Percentiles rank a stretch among this genome's conserved stretches.
These are phyloP conservation scores for Saccharum spontaneum DNA, from an alignment of 176 grass and related monocot genomes.

Conservation along the genomic window DNA sequence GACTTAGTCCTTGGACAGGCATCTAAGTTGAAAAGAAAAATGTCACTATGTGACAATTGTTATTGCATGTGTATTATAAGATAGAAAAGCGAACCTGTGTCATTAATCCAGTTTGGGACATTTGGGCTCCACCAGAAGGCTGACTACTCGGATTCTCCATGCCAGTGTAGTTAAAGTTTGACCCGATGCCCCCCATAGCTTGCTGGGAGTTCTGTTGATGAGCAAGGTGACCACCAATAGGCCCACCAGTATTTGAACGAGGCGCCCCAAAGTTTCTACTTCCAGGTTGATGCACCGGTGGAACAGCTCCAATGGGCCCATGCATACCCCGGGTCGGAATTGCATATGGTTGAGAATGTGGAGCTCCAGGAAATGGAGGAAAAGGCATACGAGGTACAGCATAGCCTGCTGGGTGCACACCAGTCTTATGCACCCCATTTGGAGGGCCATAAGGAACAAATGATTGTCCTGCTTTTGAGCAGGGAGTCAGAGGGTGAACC, in stretches of 20 bases:
- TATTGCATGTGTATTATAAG: slow-evolving; percentile 16
- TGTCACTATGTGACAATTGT: slow-evolving; percentile 31
- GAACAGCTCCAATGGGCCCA: slow-evolving; percentile 84
- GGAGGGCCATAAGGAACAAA: slow-evolving; percentile 84
- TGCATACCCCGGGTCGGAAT: slow-evolving; percentile 92
- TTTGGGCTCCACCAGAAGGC: slow-evolving; percentile 70
- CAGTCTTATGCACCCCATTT: slow-evolving; percentile 79
- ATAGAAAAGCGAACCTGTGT: slow-evolving; percentile 75
- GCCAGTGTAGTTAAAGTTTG: slow-evolving; percentile 62
- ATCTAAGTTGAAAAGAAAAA: slow-evolving; percentile 50
- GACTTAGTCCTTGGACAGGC: slow-evolving; percentile 94
- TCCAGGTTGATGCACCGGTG: slow-evolving; percentile 76
- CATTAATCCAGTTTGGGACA: slow-evolving; percentile 93
- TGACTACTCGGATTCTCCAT: slow-evolving; percentile 84
- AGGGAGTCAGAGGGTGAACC: background rate
- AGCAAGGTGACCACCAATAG: slow-evolving; percentile 86
- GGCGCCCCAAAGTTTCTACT: slow-evolving; percentile 76
- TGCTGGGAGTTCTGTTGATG: slow-evolving; percentile 95
- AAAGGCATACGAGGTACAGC: slow-evolving; percentile 73
- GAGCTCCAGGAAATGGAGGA: slow-evolving; percentile 80
- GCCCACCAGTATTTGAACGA: slow-evolving; percentile 77
- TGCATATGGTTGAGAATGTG: slow-evolving; percentile 94
- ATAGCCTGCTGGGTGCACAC: slow-evolving; percentile 76
- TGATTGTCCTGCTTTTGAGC: slow-evolving; percentile 51
- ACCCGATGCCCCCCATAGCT: slow-evolving; percentile 63